Conservation (phyloP, 805 yeast genomes). For the Maudiozyma serrabonitensis region DNA sequence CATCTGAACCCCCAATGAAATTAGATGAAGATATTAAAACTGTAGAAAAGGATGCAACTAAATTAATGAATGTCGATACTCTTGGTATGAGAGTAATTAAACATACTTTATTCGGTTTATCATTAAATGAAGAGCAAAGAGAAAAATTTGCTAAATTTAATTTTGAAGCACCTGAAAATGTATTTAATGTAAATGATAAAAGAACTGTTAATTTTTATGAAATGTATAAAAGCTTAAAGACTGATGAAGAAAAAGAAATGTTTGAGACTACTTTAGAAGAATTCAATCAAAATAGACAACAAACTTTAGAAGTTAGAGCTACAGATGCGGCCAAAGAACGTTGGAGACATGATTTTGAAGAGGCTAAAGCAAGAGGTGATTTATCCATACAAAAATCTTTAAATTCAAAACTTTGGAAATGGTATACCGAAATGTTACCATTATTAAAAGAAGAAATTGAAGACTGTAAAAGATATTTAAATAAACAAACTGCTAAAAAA, state of each 20-base stretch:
- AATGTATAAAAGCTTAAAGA: constrained; percentile 45
- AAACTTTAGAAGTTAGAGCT: constrained; percentile 61
- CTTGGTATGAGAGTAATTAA: constrained; percentile 72
- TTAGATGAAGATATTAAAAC: constrained; percentile 29
- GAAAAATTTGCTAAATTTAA: constrained; percentile 27
- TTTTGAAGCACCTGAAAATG: constrained; percentile 31
- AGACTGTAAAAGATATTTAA: constrained; percentile 39
- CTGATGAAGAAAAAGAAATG: constrained; percentile 36
- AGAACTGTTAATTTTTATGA: constrained; percentile 51
- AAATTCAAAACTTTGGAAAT: constrained; percentile 69
- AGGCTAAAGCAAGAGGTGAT: constrained; percentile 49
- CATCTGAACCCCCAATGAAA: constrained; percentile 4
- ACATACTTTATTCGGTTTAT: constrained; percentile 53
- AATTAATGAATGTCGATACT: constrained; percentile 59
- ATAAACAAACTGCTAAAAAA: constrained; percentile 3
- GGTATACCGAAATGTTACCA: constrained; percentile 73
- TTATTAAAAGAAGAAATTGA: constrained; percentile 56
- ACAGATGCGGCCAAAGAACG: constrained; percentile 77
- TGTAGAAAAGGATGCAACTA: constrained; percentile 45
- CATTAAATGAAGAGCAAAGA: constrained; percentile 23
- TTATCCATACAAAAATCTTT: constrained; percentile 46
- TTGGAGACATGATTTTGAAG: constrained; percentile 80
- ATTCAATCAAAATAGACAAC: constrained; percentile 69
- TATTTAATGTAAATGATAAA: constrained; percentile 18
- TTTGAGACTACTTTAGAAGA: constrained; percentile 62